These are phyloP conservation scores for Psilocybe sp. DNA, from an alignment of 768 basidiomycete species.

Conservation along the genomic window DNA sequence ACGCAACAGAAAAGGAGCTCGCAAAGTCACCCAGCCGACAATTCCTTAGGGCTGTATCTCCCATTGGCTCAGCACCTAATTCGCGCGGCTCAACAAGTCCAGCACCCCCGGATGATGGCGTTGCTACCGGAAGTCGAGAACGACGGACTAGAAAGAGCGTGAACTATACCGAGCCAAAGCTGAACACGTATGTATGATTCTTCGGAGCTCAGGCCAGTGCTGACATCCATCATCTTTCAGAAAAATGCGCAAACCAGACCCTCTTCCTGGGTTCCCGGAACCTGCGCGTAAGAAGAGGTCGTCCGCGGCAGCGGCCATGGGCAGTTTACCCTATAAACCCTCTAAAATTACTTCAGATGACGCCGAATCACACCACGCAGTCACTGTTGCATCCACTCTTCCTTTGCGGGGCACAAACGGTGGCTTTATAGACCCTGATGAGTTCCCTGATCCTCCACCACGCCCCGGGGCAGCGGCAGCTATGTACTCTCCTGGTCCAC, in stretches of 20 bases:
- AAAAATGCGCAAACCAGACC: conserved; percentile 88
- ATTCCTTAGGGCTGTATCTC: conserved; percentile 22
- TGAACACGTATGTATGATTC: conserved; percentile 67
- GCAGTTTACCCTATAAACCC: conserved; percentile 24
- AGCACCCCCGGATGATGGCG: conserved; percentile 29
- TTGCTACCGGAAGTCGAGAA: conserved; percentile 44
- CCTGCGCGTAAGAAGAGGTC: conserved; percentile 43
- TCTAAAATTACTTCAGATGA: conserved; percentile 7
- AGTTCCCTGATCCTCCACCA: conserved; percentile 34
- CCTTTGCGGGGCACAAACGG: conserved; percentile 26
- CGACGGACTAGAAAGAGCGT: conserved; percentile 70
- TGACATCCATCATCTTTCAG: conserved; percentile 31
- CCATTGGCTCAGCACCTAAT: conserved; percentile 30
- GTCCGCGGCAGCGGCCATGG: conserved; percentile 39
- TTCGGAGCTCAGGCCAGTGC: conserved; percentile 4
- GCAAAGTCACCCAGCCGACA: conserved; percentile 11
- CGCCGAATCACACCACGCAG: conserved; percentile 35
- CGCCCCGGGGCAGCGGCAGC: conserved; percentile 31
- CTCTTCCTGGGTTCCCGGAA: conserved; percentile 32
- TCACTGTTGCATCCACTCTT: conserved; percentile 30
- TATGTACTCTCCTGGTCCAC: conserved; percentile 30
- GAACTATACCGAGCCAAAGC: conserved; percentile 85
- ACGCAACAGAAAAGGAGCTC: conserved; percentile 13
- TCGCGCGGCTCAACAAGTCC: conserved; percentile 51
- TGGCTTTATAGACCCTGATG: conserved; percentile 27